Evolutionary conservation across 169 alveolate genomes (phyloP), one percentile per base, ranked within the genome.

Genomic region (Plasmodium inui): DNA sequence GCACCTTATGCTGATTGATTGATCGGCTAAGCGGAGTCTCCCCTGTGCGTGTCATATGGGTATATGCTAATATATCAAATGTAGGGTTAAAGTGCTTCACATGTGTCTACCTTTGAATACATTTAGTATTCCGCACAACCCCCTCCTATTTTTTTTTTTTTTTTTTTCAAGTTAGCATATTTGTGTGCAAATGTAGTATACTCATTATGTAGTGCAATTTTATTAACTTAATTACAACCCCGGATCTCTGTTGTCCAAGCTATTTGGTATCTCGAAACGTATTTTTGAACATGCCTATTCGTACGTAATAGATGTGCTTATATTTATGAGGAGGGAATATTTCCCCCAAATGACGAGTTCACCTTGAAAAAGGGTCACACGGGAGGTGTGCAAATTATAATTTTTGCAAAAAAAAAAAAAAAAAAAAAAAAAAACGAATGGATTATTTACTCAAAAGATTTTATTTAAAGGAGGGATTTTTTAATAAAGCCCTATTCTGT

Each of bases 1-100:
- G 19, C 83, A 92, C 46, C 84, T 67, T 37, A 90, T 97, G 93
- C 80, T 97, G 61, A 84, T 94, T 19, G 96, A 92, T 67, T 93
- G 37, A 67, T 67, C 61, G 7, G 84, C n/a, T 92, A 67, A 79
- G n/a, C 39, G n/a, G n/a, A 37, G 19, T n/a, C 7, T 30, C 44
- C 34, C 9, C n/a, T 50, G 22, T 12, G 61, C 10, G 83, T 92
- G 44, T 78, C 90, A 32, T n/a, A 8, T 50, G 19, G 61, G 26
- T 17, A 3, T 17, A 50, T 50, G 61, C 61, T 50, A 17, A 50
- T 50, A 17, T 50, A 12, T 26, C 17, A 50, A 1, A 50, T 17
- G 61, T 50, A 50, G 61, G 19, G 26, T 50, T 50, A 50, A 50
- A 50, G 61, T 50, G 61, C 61, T 50, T 50, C 57, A 92, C 78